Base-by-base conservation (phyloP, 352 stramenopile species). In the Phytophthora pini region DNA sequence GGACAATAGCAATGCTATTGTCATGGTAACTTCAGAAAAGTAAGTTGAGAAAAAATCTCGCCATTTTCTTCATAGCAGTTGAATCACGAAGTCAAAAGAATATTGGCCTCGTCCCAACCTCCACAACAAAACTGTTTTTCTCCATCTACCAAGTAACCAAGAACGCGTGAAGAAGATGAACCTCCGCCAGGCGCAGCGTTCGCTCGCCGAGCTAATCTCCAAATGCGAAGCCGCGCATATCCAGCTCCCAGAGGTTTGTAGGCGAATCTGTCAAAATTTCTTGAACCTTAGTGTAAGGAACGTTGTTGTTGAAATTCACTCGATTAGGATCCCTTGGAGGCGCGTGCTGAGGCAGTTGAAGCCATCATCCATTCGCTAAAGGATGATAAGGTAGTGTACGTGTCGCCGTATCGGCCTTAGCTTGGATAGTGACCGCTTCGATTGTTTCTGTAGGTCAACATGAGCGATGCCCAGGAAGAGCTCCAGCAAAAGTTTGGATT, bases 171-270 rank as follows among this genome's bases (percentile, higher is more conserved):
- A 34, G 41, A 62, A 45, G 41, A 92, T 93, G 84, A 91, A 87
- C 61, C 72, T 81, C 17, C 79, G 80, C 2, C 82, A 91, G 56
- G 76, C 78, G n/a, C 84, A 88, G 39, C 82, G 77, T 34, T 73
- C 70, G 40, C 72, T 93, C 5, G 77, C 71, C 4, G 82, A 90
- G 6, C 61, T 93, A 17, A 75, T 91, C 20, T 27, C 61, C 44
- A 90, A 86, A 55, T 88, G 84, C 50, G 69, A 89, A n/a, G 77
- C 72, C 26, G 66, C 65, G 2, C 82, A 90, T 58, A 75, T 93
- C 1, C 63, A 84, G 27, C 72, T 93, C 0, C 80, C 84, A 4
- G 34, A 79, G 63, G 77, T 86, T 62, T 36, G 51, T 36, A 48
- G 51, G 22, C n/a, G 6, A 43, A 43, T 26, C 29, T 59, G 3